A percentile compares a stretch with the other conserved stretches of the same genome.
These are phyloP conservation scores for Agaricales sp. DNA, from an alignment of 1,284 basidiomycete genomes.

Conservation along the genomic window DNA sequence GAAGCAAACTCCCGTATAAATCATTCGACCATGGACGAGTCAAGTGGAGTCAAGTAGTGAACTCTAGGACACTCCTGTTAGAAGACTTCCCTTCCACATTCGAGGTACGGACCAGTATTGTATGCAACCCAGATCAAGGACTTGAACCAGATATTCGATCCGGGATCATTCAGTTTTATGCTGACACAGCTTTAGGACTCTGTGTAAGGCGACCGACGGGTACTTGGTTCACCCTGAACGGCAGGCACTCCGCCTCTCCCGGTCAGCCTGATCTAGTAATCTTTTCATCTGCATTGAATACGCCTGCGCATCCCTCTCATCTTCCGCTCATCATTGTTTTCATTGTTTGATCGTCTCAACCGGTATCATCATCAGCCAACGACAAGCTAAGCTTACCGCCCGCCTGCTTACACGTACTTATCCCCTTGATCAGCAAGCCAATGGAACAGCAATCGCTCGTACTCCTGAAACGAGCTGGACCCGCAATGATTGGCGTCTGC, in stretches of 20 bases:
- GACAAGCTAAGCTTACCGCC: not conserved
- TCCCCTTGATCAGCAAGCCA: not conserved
- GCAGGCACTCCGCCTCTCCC: not conserved
- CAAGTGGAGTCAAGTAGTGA: too few species aligned
- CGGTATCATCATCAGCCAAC: not conserved
- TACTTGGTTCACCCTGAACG: not conserved
- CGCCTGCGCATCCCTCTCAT: too few species aligned
- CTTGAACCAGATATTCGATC: too few species aligned
- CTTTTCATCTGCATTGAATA: not conserved
- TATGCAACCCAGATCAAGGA: too few species aligned
- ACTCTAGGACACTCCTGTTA: too few species aligned
- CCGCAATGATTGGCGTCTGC: not conserved
- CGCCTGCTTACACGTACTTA: not conserved
- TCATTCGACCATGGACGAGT: too few species aligned
- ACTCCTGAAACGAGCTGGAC: not conserved
- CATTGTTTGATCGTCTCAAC: not conserved
- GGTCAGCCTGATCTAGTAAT: not conserved
- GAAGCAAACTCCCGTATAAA: too few species aligned
- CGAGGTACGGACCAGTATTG: not conserved
- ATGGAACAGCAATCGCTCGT: not conserved
- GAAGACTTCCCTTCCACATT: slow-evolving; percentile 2
- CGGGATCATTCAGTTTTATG: too few species aligned
- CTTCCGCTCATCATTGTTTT: not conserved
- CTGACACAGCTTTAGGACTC: not conserved
- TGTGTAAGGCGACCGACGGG: not conserved